A percentile compares a stretch with the other conserved stretches of the same genome.
These are phyloP conservation scores for Diaporthe ilicicola DNA, from an alignment of 2,329 filamentous ascomycete genomes.

Conservation along the genomic window DNA sequence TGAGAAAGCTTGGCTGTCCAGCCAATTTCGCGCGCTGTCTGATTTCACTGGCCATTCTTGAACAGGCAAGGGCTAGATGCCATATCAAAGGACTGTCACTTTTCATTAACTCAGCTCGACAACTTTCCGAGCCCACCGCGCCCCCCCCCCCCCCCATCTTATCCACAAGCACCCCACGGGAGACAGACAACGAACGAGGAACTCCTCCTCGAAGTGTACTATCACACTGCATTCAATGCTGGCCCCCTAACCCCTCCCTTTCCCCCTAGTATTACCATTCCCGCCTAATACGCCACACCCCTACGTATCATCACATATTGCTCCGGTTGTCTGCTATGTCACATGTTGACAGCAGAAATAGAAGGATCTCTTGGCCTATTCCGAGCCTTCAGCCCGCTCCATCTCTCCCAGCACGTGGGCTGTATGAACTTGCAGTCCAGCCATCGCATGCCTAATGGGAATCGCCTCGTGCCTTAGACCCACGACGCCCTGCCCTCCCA, in stretches of 20 bases:
- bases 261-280: neutral
- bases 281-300: neutral
- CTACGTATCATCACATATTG: neutral
- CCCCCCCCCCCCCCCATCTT: too few species aligned
- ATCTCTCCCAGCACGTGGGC: neutral
- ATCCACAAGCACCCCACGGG: neutral
- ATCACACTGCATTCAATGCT: neutral
- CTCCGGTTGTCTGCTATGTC: neutral
- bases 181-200: neutral
- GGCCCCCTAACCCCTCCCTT: too few species aligned
- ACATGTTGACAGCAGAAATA: neutral
- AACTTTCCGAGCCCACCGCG: neutral
- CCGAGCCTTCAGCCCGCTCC: neutral
- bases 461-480: neutral
- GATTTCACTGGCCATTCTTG: slow-evolving; percentile 2
- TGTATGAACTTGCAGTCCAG: neutral
- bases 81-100: neutral
- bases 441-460: neutral
- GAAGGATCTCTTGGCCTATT: neutral
- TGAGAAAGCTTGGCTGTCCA: slow-evolving; percentile 19
- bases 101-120: neutral
- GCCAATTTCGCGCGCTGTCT: neutral
- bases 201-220: neutral
- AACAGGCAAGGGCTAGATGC: neutral
- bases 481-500: neutral